Evolutionary conservation across 768 basidiomycete genomes (phyloP), one percentile per base, ranked within the genome.

Genomic region (Russula sp.): DNA sequence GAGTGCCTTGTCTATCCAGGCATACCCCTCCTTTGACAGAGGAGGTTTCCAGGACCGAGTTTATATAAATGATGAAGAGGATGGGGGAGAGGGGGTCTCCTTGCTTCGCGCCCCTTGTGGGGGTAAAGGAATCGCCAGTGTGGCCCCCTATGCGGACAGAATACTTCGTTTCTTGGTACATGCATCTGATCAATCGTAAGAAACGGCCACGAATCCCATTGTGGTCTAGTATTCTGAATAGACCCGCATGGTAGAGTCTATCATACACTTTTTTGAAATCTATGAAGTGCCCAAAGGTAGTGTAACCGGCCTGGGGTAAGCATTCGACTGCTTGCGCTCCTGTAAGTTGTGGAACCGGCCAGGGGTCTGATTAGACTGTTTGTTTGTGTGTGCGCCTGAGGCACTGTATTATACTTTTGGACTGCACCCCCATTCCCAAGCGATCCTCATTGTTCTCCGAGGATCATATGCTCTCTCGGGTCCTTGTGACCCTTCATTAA

Each of bases 201-300:
- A 56, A 63, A 18, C 43, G 38, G 8, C 66, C 66, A 8, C 51
- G 1, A 0, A 67, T 38, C 3, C 66, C 65, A 0, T 42, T n/a
- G 7, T 61, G n/a, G 13, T 65, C 39, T 0, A 67, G 25, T 16
- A 66, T 54, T 5, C 25, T n/a, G 55, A 57, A 65, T 22, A 67
- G 59, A 16, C 41, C 53, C 4, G 25, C 59, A 38, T 67, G 65
- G 14, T 49, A 47, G 3, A 67, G 58, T n/a, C 61, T 60, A 20
- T 65, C 53, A 11, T 43, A 67, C 4, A 61, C 66, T 20, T 67
- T 67, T 7, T 57, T 59, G 13, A 67, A 67, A 18, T 67, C 65
- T 5, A 67, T 46, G 29, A 67, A 67, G 6, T 56, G 39, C 5
- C 38, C 53, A 32, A 43, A 43, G 20, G 66, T n/a, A n/a, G n/a